Evolutionary conservation across 768 basidiomycete species (phyloP).

Genomic region (Filobasidium wieringae): DNA sequence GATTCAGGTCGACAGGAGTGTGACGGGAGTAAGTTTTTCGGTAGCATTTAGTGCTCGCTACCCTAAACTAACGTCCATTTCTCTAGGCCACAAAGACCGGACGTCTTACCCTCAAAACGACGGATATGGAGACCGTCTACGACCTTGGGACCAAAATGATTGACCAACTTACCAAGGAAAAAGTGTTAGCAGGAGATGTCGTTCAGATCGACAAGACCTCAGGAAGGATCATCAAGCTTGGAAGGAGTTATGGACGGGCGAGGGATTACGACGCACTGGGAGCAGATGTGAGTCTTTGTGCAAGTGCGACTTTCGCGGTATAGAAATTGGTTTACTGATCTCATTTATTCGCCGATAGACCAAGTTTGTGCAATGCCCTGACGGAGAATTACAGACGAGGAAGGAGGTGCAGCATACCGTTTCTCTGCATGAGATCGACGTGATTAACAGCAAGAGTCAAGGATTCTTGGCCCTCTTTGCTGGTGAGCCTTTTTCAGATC

Average conservation of each 20-base stretch:
- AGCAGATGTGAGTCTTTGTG: constrained; percentile 69
- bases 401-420: constrained; percentile 97
- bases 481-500: constrained; percentile 18
- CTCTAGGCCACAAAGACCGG: constrained; percentile 89
- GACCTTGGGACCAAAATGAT: constrained; percentile 99
- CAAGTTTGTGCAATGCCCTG: constrained; percentile 94
- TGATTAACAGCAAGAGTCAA: constrained; percentile 96
- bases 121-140: constrained; percentile 99
- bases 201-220: constrained; percentile 95
- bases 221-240: constrained; percentile 90
- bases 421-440: constrained; percentile 95
- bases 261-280: constrained; percentile 99
- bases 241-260: constrained; percentile 89
- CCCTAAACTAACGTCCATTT: background rate
- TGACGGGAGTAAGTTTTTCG: constrained; percentile 64
- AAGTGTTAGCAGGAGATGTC: constrained; percentile 82
- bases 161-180: constrained; percentile 90
- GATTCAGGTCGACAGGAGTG: constrained; percentile 91
- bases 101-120: constrained; percentile 92
- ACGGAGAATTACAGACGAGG: constrained; percentile 94
- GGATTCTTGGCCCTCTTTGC: constrained; percentile 80
- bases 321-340: too few species aligned
- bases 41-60: background rate
- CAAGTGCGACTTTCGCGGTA: background rate
- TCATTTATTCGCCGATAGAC: constrained; percentile 49